Evolutionary conservation across 2,329 filamentous ascomycete species (phyloP), one percentile per base, ranked within the genome.

Genomic region (Penicillium sp.): DNA sequence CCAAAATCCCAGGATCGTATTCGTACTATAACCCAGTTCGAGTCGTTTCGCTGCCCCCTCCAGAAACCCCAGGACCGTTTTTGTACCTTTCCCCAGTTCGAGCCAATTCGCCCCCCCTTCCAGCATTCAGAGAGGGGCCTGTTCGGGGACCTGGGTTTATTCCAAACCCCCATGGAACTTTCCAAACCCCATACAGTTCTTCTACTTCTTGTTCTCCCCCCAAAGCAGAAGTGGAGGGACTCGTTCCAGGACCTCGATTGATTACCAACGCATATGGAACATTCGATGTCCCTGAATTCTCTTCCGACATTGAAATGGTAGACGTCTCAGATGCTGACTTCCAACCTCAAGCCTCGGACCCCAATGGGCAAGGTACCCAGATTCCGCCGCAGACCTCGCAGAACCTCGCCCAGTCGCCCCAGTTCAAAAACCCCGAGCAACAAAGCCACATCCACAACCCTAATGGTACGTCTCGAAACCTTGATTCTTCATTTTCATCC

Each of bases 91-190:
- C 37, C 33, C 15, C 20, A 20, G 18, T 10, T 17, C 4, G 17
- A 21, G 7, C 23, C 20, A 3, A 27, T 58, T 52, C 13, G 41
- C 27, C 43, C 29, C 54, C 37, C 40, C 12, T 18, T 9, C 23
- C 29, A 10, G 12, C 30, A 13, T 37, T 29, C 29, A 21, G 46
- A 12, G 33, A 51, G 9, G 39, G 58, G 23, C 41, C 47, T 6
- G 48, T 39, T 39, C 52, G 54, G 23, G 46, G 51, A 27, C 46
- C 62, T 27, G 60, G 61, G 20, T 65, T 67, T 50, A 39, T 63
- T 36, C 58, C 58, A 33, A 44, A 27, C 17, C 26, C 34, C 4
- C 29, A 43, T 34, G 34, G 39, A 17, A 30, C 18, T 4, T 46
- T 49, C 12, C 15, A 42, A 13, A 21, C 30, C 7, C 49, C 52